Evolutionary conservation across 345 rosid genomes (phyloP).

Genomic region (Brassica incana): DNA sequence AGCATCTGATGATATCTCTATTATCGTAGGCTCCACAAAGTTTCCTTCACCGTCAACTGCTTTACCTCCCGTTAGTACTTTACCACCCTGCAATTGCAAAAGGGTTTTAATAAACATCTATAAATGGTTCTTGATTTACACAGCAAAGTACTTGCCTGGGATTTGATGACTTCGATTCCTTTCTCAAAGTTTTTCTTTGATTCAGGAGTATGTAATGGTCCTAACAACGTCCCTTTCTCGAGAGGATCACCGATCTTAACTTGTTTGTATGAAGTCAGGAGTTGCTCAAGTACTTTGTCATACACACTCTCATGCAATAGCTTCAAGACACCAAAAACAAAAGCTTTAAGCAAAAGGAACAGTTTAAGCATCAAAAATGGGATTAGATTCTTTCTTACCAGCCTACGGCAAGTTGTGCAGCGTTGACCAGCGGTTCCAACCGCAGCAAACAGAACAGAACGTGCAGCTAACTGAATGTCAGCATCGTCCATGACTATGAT

Average conservation of each 20-base stretch:
- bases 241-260: conserved; percentile 90
- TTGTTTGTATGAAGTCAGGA: conserved; percentile 74
- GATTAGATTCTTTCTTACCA: conserved; percentile 50
- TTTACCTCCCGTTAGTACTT: conserved; percentile 76
- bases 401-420: conserved; percentile 98
- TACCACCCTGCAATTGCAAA: conserved; percentile 69
- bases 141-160: conserved; percentile 51
- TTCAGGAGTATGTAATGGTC: conserved; percentile 77
- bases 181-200: conserved; percentile 76
- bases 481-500: conserved; percentile 95
- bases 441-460: conserved; percentile 89
- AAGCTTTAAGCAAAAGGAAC: conserved; percentile 11
- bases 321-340: conserved; percentile 43
- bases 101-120: not conserved
- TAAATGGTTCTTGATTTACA: not conserved
- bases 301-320: conserved; percentile 85
- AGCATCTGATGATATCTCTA: conserved; percentile 74
- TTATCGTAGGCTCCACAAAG: conserved; percentile 93
- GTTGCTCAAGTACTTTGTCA: conserved; percentile 67
- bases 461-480: conserved; percentile 76
- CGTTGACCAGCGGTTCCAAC: conserved; percentile 99
- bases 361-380: not conserved
- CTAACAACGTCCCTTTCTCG: conserved; percentile 79
- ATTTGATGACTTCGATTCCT: conserved; percentile 82
- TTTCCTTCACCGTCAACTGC: conserved; percentile 72